Conservation (phyloP, 2,329 filamentous ascomycete genomes). For the Metarhizium guizhouense region DNA sequence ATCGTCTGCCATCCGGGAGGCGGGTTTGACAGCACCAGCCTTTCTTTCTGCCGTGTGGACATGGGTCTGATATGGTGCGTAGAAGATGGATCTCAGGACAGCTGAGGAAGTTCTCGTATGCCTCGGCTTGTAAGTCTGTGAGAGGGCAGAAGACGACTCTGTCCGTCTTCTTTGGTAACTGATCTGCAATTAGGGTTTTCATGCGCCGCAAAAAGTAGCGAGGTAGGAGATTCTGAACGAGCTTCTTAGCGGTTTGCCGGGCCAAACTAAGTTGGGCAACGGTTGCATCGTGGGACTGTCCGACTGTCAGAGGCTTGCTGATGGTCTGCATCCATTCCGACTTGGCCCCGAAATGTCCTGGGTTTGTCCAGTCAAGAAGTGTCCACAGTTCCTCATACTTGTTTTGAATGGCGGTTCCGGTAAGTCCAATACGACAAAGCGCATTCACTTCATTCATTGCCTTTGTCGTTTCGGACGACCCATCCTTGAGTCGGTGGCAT, state of each 20-base stretch:
- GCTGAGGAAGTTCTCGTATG: slow-evolving; percentile 71
- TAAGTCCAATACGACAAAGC: slow-evolving; percentile 84
- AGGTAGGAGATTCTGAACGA: slow-evolving; percentile 81
- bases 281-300: slow-evolving; percentile 89
- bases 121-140: slow-evolving; percentile 68
- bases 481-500: slow-evolving; percentile 82
- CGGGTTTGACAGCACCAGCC: slow-evolving; percentile 72
- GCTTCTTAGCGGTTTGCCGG: slow-evolving; percentile 70
- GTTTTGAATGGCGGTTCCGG: slow-evolving; percentile 94
- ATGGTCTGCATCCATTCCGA: slow-evolving; percentile 73
- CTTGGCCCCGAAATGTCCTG: slow-evolving; percentile 56
- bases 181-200: slow-evolving; percentile 85
- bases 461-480: slow-evolving; percentile 65
- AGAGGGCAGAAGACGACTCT: slow-evolving; percentile 91
- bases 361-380: slow-evolving; percentile 91
- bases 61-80: slow-evolving; percentile 56
- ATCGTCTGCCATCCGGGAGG: slow-evolving; percentile 54
- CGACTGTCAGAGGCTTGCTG: slow-evolving; percentile 69
- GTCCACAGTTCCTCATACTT: slow-evolving; percentile 97
- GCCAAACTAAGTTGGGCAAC: slow-evolving; percentile 72
- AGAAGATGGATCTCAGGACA: slow-evolving; percentile 63
- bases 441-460: slow-evolving; percentile 88
- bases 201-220: slow-evolving; percentile 86
- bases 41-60: slow-evolving; percentile 53
- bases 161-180: slow-evolving; percentile 91